Evolutionary conservation across 495 filamentous ascomycete species (phyloP).

Genomic region (Aspergillus carlsbadensis): DNA sequence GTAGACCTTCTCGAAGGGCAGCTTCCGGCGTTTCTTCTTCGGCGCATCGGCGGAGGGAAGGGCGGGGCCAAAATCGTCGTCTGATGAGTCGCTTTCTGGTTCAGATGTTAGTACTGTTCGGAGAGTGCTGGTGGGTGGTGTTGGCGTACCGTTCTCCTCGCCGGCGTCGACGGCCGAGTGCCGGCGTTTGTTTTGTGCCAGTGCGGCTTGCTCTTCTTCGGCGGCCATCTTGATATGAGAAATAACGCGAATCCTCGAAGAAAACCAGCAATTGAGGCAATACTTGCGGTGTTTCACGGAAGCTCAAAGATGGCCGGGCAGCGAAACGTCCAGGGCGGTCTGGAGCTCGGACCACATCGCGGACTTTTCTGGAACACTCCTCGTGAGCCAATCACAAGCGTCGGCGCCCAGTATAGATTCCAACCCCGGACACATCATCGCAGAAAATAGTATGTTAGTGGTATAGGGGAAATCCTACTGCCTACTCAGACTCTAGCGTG

Average conservation of each 20-base stretch:
- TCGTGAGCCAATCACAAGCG: constrained; percentile 18
- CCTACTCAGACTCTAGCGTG: too few relatives aligned
- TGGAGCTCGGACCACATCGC: constrained; percentile 42
- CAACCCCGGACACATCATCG: too few relatives aligned
- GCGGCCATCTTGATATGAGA: constrained; percentile 28
- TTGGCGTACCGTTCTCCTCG: constrained; percentile 33
- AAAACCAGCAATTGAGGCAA: neutral
- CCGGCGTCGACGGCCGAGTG: constrained; percentile 38
- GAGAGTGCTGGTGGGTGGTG: neutral
- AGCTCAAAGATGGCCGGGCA: too few relatives aligned
- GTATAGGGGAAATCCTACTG: too few relatives aligned
- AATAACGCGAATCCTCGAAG: neutral
- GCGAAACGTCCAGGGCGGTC: constrained; percentile 28
- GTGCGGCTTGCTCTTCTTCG: constrained; percentile 23
- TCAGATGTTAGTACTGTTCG: constrained; percentile 16
- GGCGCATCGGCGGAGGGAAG: constrained; percentile 71
- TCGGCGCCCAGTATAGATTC: too few relatives aligned
- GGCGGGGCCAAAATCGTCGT: constrained; percentile 93
- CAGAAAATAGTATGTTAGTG: too few relatives aligned
- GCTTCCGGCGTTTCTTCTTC: constrained; percentile 87
- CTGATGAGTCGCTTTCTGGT: constrained; percentile 64
- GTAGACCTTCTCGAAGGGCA: constrained; percentile 94
- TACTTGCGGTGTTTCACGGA: neutral
- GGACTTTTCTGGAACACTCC: constrained; percentile 40
- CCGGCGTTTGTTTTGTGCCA: constrained; percentile 31